Percentiles rank a stretch among this genome's conserved stretches.
Conservation (phyloP, 352 stramenopile species). For the Lagenidium giganteum region DNA sequence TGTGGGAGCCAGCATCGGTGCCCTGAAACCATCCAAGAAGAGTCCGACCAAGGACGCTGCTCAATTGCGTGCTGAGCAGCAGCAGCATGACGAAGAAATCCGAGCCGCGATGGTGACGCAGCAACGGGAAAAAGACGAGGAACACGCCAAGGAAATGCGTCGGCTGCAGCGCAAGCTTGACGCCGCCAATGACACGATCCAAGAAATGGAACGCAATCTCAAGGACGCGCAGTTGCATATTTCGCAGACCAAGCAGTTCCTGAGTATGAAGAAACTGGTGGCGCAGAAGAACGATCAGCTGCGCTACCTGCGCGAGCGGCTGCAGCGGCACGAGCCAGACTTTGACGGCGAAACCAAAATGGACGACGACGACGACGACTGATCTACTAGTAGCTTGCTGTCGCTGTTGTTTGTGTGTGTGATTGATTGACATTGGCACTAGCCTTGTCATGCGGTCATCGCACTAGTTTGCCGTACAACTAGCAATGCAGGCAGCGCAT, state of each 20-base stretch:
- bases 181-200: slow-evolving; percentile 29
- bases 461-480: no score
- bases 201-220: slow-evolving; percentile 42
- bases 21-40: slow-evolving; percentile 3
- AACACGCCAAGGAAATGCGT: slow-evolving; percentile 37
- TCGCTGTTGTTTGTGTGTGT: no score
- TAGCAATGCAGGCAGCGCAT: no score
- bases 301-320: slow-evolving; percentile 41
- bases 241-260: slow-evolving; percentile 70
- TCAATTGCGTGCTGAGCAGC: slow-evolving; percentile 32
- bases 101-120: slow-evolving; percentile 32
- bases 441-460: no score
- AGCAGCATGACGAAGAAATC: slow-evolving; percentile 46
- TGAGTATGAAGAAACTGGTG: slow-evolving; percentile 69
- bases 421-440: no score
- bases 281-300: slow-evolving; percentile 71
- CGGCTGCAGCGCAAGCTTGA: slow-evolving; percentile 45
- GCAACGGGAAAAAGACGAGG: slow-evolving; percentile 31
- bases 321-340: slow-evolving; percentile 67
- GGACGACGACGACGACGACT: slow-evolving; percentile 33
- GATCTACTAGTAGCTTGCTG: neutral
- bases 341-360: no score
- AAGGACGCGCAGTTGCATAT: slow-evolving; percentile 54
- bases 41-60: no score
- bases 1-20: slow-evolving; percentile 14